A percentile compares a stretch with the other conserved stretches of the same genome.
Conservation (phyloP, 495 filamentous ascomycete genomes). For the Echria macrotheca region DNA sequence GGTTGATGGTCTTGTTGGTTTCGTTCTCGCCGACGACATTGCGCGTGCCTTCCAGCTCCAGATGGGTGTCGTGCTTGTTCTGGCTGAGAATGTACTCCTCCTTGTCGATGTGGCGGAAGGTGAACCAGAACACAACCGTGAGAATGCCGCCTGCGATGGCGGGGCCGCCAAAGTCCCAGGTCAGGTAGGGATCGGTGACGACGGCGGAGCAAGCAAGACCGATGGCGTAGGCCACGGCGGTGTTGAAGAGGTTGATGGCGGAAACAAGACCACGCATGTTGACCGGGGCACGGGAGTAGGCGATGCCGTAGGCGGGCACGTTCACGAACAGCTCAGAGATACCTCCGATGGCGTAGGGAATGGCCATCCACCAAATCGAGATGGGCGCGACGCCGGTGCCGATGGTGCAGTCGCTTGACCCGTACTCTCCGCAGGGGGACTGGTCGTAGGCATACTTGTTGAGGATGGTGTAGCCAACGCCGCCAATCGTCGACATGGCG, state of each 20-base stretch:
- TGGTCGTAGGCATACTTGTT: conserved; percentile 66
- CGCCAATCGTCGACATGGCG: conserved; percentile 56
- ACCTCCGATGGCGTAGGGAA: conserved; percentile 51
- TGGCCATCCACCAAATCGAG: conserved; percentile 46
- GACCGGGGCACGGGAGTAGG: conserved; percentile 63
- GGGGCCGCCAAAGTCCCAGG: conserved; percentile 49
- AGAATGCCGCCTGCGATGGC: conserved; percentile 44
- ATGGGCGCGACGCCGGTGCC: conserved; percentile 45
- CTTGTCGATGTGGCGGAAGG: conserved; percentile 45
- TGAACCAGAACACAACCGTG: conserved; percentile 44
- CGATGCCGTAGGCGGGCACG: conserved; percentile 67
- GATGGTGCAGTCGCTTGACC: conserved; percentile 34
- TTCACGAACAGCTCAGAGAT: conserved; percentile 65
- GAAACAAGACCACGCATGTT: conserved; percentile 67
- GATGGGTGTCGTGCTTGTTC: conserved; percentile 34
- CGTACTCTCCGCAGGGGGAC: conserved; percentile 45
- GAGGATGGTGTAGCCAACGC: conserved; percentile 61
- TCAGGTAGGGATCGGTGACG: conserved; percentile 55
- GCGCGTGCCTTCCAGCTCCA: conserved; percentile 29
- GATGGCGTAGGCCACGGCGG: conserved; percentile 53
- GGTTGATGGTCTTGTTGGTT: conserved; percentile 33
- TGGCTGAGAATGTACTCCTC: conserved; percentile 39
- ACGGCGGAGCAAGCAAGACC: conserved; percentile 56
- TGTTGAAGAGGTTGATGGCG: conserved; percentile 58
- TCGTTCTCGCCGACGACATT: conserved; percentile 36